A percentile compares a stretch with the other conserved stretches of the same genome.
These are phyloP conservation scores for Asterophora parasitica DNA, from an alignment of 768 basidiomycete species.

Conservation along the genomic window DNA sequence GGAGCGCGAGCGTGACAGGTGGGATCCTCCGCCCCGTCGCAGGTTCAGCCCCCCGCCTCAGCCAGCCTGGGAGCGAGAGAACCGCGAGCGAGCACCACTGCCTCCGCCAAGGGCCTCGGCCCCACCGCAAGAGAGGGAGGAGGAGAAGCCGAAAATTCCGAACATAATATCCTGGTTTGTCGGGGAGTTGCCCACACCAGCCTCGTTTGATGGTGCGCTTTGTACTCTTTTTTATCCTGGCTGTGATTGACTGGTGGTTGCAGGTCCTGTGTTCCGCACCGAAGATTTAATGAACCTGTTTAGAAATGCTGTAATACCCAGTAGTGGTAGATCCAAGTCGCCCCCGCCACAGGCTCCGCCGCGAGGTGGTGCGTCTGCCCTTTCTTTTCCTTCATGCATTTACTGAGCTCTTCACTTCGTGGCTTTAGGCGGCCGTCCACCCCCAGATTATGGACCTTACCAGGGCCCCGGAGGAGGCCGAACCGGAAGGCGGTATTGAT, in stretches of 20 bases:
- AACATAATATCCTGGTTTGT: conserved; percentile 14
- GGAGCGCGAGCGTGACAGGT: conserved; percentile 13
- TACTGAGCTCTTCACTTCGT: conserved; percentile 1
- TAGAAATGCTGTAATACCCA: conserved; percentile 76
- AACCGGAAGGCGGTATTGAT: conserved; percentile 22
- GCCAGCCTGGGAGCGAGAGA: conserved; percentile 9
- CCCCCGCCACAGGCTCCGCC: conserved; percentile 55
- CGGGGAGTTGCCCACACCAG: conserved; percentile 52
- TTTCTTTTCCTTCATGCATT: neutral
- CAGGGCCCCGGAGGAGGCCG: conserved; percentile 55
- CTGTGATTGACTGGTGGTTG: neutral
- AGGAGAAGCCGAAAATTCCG: conserved; percentile 13
- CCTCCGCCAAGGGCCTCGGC: conserved; percentile 4
- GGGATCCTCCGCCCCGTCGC: conserved; percentile 11
- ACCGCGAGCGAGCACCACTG: conserved; percentile 5
- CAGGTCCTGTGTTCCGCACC: conserved; percentile 85
- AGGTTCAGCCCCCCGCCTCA: conserved; percentile 7
- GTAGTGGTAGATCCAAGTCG: conserved; percentile 47
- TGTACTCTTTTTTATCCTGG: neutral
- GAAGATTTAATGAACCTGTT: conserved; percentile 89
- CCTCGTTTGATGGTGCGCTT: conserved; percentile 78
- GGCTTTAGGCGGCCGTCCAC: conserved; percentile 58
- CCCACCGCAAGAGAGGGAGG: conserved; percentile 5
- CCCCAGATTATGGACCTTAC: conserved; percentile 85
- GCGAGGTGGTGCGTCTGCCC: conserved; percentile 36